Conservation (phyloP, 2,329 filamentous ascomycete species). For the Trichoderma citrinoviride region DNA sequence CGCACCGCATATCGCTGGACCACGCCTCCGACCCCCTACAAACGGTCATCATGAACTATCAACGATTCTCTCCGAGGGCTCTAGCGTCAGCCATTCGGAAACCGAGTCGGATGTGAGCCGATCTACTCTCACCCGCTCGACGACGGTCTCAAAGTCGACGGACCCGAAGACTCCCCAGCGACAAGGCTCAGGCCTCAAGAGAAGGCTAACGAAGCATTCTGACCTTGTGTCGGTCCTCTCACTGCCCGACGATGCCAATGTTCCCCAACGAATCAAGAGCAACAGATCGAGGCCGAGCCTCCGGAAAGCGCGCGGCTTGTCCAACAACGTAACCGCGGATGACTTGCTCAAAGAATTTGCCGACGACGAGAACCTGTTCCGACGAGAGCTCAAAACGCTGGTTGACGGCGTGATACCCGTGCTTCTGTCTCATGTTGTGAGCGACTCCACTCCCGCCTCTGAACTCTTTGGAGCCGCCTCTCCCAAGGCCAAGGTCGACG, state of each 20-base stretch:
- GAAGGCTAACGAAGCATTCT: conserved; percentile 83
- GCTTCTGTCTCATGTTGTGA: conserved; percentile 78
- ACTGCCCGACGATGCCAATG: conserved; percentile 56
- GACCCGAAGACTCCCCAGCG: conserved; percentile 32
- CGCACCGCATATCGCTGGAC: conserved; percentile 33
- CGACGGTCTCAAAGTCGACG: conserved; percentile 42
- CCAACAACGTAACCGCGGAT: conserved; percentile 65
- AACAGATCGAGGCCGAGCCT: conserved; percentile 76
- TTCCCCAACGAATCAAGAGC: conserved; percentile 62
- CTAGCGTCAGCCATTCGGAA: conserved; percentile 48
- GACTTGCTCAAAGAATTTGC: conserved; percentile 78
- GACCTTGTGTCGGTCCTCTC: conserved; percentile 93
- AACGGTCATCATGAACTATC: conserved; percentile 55
- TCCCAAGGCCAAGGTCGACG: conserved; percentile 52
- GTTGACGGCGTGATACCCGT: conserved; percentile 96
- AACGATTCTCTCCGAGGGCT: conserved; percentile 54
- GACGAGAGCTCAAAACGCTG: conserved; percentile 84
- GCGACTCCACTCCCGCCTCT: conserved; percentile 57
- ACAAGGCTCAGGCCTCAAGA: conserved; percentile 59
- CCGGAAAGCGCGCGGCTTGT: conserved; percentile 66
- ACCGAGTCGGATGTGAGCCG: conserved; percentile 46
- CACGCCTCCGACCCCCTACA: conserved; percentile 48
- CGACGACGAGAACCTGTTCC: conserved; percentile 83
- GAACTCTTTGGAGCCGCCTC: conserved; percentile 63
- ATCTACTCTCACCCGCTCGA: conserved; percentile 54